A percentile compares a stretch with the other conserved stretches of the same genome.
Evolutionary conservation across 208 protist species (phyloP).

Genomic region (Tritrichomonas musculus): DNA sequence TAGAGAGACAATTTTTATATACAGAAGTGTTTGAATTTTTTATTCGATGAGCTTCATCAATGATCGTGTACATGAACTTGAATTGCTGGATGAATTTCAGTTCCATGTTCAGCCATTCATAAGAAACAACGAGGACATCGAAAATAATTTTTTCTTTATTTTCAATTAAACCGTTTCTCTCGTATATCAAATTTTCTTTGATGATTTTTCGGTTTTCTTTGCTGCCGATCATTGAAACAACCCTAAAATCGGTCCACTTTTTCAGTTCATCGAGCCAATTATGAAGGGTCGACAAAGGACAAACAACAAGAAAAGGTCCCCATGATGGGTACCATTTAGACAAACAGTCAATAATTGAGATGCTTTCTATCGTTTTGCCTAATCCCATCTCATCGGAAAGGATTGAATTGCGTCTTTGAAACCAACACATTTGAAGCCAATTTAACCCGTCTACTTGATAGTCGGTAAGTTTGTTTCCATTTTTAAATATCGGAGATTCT

Average conservation of each 20-base stretch:
- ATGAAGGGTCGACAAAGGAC: constrained; percentile 59
- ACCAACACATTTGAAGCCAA: constrained; percentile 62
- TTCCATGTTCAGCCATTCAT: constrained; percentile 56
- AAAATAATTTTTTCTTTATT: background rate
- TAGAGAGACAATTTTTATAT: constrained; percentile 31
- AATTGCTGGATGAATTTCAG: constrained; percentile 37
- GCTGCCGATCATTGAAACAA: constrained; percentile 55
- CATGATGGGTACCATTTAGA: constrained; percentile 43
- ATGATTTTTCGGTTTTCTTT: background rate
- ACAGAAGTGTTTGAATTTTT: constrained; percentile 62
- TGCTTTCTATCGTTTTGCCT: constrained; percentile 55
- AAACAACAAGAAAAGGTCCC: constrained; percentile 64
- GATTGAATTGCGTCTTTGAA: constrained; percentile 57
- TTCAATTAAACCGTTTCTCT: background rate
- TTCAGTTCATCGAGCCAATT: constrained; percentile 54
- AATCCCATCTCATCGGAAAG: constrained; percentile 72
- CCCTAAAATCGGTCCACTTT: constrained; percentile 58
- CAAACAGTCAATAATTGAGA: constrained; percentile 55
- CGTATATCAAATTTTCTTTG: background rate
- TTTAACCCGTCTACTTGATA: constrained; percentile 69
- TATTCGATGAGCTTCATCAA: constrained; percentile 71
- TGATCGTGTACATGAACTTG: too few relatives aligned
- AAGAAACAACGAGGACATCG: constrained; percentile 59
- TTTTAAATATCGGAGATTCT: background rate
- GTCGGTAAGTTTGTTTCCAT: constrained; percentile 49